Base-by-base conservation (phyloP, 1,284 basidiomycete genomes). In the Melampsora americana region DNA sequence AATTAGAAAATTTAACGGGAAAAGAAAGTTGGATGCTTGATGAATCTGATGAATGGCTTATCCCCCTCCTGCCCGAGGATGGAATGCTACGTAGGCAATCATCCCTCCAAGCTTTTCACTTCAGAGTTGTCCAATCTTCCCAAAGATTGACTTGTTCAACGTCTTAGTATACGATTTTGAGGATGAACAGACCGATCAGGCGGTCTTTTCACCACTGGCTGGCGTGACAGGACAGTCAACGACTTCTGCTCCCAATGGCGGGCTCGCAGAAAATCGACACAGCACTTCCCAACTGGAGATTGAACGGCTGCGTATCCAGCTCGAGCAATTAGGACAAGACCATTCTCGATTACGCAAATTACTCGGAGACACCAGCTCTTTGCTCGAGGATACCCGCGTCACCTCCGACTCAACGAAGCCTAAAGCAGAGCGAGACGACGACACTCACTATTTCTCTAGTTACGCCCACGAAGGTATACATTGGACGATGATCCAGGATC, bases 51-150 rank as follows among this genome's bases (percentile, higher is more conserved):
- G 39, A 71, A 48, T 71, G 69, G 69, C 59, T 71, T 44, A 61
- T 71, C 35, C 69, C 69, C 6, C 59, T n/a, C n/a, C 23, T 71
- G 20, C 59, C 18, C 11, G 59, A 62, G 20, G 69, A 71, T 64
- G 69, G 56, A 71, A 60, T 71, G 69, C 46, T 71, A 20, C 69
- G 69, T 71, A 71, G 30, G 69, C 23, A 20, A 20, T 53, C 50
- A 53, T 53, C 6, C 6, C 50, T 20, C 16, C 16, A 20, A 11
- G 50, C 23, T 53, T 20, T 20, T 35, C 5, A 9, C 9, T 9
- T 18, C 50, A 14, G 16, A 26, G 16, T 53, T 53, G 16, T 53
- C 50, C 50, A 53, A 18, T 20, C 20, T 12, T 18, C 23, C 23
- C 6, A 14, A 53, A 20, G 23, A 53, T 53, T 53, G 50, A 53